Evolutionary conservation across 2,329 filamentous ascomycete genomes (phyloP).

Genomic region (Paracoccidioides brasiliensis): DNA sequence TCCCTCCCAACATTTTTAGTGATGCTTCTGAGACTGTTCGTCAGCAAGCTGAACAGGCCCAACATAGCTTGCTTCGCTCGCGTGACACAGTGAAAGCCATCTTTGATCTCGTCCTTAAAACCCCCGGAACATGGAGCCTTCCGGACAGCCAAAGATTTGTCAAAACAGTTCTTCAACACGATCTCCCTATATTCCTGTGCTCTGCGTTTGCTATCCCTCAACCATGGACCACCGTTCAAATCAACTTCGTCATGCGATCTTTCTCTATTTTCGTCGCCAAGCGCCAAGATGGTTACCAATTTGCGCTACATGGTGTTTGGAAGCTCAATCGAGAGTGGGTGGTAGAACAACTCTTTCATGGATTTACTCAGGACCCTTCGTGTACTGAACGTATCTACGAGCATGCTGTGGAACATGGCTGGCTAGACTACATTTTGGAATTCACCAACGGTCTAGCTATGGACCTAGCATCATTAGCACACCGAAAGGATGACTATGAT

Average conservation of each 20-base stretch:
- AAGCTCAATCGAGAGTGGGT: conserved; percentile 83
- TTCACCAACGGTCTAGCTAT: conserved; percentile 73
- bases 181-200: conserved; percentile 38
- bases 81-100: conserved; percentile 63
- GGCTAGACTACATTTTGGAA: conserved; percentile 70
- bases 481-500: conserved; percentile 68
- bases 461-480: conserved; percentile 73
- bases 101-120: conserved; percentile 49
- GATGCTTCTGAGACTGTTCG: conserved; percentile 48
- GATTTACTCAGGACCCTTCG: conserved; percentile 56
- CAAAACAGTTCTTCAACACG: conserved; percentile 45
- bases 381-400: conserved; percentile 60
- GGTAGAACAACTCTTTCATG: conserved; percentile 61
- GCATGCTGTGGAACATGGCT: conserved; percentile 66
- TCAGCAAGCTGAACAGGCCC: conserved; percentile 50
- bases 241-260: conserved; percentile 36
- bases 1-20: conserved; percentile 52
- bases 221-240: conserved; percentile 36
- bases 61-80: conserved; percentile 78
- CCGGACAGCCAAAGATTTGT: conserved; percentile 46
- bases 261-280: conserved; percentile 77
- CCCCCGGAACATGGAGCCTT: conserved; percentile 43
- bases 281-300: conserved; percentile 63
- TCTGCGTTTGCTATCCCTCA: conserved; percentile 37
- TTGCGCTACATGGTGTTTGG: conserved; percentile 86